These are phyloP conservation scores for Aspergillus leporis DNA, from an alignment of 495 filamentous ascomycete genomes.

Conservation along the genomic window DNA sequence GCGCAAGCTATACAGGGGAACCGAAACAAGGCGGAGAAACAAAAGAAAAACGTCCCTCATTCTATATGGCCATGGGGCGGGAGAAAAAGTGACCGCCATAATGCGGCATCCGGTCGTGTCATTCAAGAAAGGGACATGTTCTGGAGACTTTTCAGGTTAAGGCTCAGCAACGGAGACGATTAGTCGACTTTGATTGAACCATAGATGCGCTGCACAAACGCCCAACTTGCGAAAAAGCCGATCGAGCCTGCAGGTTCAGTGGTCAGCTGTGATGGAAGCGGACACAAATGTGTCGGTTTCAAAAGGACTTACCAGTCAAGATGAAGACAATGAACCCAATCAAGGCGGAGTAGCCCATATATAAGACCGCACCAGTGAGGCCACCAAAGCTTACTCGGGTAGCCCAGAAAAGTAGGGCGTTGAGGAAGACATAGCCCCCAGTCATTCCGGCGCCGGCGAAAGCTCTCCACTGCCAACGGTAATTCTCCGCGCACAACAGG, in stretches of 20 bases:
- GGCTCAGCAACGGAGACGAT: constrained; percentile 8
- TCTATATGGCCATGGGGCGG: constrained; percentile 6
- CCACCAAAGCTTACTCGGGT: constrained; percentile 82
- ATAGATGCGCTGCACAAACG: constrained; percentile 92
- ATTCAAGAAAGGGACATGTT: neutral
- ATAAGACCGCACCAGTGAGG: constrained; percentile 82
- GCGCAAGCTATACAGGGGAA: constrained; percentile 21
- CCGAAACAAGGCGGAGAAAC: neutral
- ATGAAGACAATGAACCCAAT: constrained; percentile 92
- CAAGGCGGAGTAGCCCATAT: constrained; percentile 88
- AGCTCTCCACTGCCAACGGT: constrained; percentile 97
- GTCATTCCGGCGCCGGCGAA: constrained; percentile 87
- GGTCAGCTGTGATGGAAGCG: constrained; percentile 20
- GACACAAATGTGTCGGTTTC: constrained; percentile 30
- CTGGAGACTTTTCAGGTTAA: neutral
- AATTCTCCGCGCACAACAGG: constrained; percentile 92
- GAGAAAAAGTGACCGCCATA: constrained; percentile 2
- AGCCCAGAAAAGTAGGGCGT: constrained; percentile 85
- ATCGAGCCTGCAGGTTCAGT: constrained; percentile 67
- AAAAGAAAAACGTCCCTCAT: constrained; percentile 5
- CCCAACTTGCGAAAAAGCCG: constrained; percentile 92
- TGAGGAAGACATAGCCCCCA: constrained; percentile 85
- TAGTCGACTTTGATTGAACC: constrained; percentile 94
- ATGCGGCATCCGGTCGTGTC: neutral
- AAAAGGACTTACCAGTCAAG: constrained; percentile 67